Percentiles rank a stretch among this genome's conserved stretches.
Evolutionary conservation across 1,284 basidiomycete genomes (phyloP).

Genomic region (Melampsora americana): DNA sequence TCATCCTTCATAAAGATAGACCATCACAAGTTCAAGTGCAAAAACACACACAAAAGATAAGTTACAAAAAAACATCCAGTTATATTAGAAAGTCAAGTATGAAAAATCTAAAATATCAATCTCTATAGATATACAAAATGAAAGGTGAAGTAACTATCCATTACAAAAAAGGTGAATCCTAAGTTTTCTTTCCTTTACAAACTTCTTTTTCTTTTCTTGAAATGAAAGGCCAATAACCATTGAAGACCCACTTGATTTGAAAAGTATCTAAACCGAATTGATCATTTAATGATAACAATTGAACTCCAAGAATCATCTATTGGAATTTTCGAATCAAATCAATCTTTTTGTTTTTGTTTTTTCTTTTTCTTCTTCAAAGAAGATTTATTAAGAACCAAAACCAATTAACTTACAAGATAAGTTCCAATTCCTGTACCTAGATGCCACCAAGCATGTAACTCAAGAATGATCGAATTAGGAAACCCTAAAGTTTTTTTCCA

Average conservation of each 20-base stretch:
- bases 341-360: too few relatives aligned
- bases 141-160: too few relatives aligned
- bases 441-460: slow-evolving; percentile 59
- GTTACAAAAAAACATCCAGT: too few relatives aligned
- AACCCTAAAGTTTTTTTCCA: slow-evolving; percentile 47
- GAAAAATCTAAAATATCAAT: too few relatives aligned
- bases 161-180: background rate
- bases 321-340: background rate
- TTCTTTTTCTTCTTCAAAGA: background rate
- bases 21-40: too few relatives aligned
- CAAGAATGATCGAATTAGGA: slow-evolving; percentile 36
- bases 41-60: too few relatives aligned
- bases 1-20: too few relatives aligned
- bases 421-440: slow-evolving; percentile 58
- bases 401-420: slow-evolving; percentile 45
- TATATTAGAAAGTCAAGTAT: too few relatives aligned
- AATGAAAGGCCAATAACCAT: background rate
- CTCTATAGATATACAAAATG: too few relatives aligned
- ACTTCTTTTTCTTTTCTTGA: background rate
- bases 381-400: background rate
- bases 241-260: background rate
- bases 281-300: slow-evolving; percentile 22
- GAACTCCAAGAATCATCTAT: slow-evolving; percentile 28
- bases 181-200: background rate
- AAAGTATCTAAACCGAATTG: background rate